A percentile compares a stretch with the other conserved stretches of the same genome.
Conservation (phyloP, 2,329 filamentous ascomycete species). For the Leptographium lundbergii region DNA sequence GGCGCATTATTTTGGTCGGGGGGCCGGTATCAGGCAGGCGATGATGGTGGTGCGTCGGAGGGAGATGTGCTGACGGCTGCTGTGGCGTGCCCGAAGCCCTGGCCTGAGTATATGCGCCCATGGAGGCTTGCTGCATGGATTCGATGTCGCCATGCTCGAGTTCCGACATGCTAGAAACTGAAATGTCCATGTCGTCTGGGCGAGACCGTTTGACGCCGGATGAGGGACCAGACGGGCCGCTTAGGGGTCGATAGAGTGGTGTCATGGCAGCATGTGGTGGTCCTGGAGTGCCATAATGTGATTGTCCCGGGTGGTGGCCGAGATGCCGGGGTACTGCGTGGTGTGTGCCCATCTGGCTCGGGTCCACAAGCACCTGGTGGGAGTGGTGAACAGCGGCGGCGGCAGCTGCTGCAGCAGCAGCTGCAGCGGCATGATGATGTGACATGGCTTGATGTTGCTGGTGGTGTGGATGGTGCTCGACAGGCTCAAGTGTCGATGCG, state of each 20-base stretch:
- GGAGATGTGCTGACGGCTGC: conserved; percentile 13
- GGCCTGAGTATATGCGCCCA: conserved; percentile 38
- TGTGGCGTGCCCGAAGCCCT: conserved; percentile 18
- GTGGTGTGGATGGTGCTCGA: conserved; percentile 30
- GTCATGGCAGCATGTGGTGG: conserved; percentile 32
- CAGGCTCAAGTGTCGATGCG: conserved; percentile 30
- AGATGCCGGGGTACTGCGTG: conserved; percentile 30
- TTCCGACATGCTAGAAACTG: conserved; percentile 34
- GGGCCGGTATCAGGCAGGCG: conserved; percentile 61
- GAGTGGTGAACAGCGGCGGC: conserved; percentile 24
- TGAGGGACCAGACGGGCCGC: conserved; percentile 16
- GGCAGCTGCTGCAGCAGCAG: background rate
- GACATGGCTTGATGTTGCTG: conserved; percentile 27
- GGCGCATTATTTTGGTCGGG: conserved; percentile 52
- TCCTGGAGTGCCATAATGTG: conserved; percentile 36
- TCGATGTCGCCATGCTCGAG: conserved; percentile 44
- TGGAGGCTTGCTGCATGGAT: conserved; percentile 38
- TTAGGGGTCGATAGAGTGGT: conserved; percentile 37
- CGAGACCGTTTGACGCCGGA: conserved; percentile 36
- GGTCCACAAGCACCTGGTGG: conserved; percentile 44
- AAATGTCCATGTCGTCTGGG: conserved; percentile 47
- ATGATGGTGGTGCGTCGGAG: conserved; percentile 61
- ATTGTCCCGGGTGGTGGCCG: conserved; percentile 34
- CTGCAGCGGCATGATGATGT: conserved; percentile 31
- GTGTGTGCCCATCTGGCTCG: conserved; percentile 39